Conservation (phyloP, 352 stramenopile genomes). For the Phytophthora fragariaefolia region DNA sequence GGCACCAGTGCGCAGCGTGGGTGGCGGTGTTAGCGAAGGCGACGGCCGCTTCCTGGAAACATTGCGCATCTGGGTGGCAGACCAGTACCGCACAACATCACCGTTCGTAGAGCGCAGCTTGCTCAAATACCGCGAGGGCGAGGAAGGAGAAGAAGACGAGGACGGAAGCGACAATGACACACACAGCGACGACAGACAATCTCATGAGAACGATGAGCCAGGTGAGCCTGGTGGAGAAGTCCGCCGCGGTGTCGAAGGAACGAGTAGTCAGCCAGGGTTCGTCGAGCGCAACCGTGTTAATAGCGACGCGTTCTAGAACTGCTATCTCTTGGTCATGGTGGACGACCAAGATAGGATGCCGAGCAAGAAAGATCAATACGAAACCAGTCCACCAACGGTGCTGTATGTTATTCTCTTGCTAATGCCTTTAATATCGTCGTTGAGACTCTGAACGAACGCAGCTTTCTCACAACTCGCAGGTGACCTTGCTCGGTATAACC, state of each 20-base stretch:
- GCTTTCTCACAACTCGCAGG: too few species aligned
- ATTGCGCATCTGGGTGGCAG: slow-evolving; percentile 85
- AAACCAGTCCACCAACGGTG: too few species aligned
- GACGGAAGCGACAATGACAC: slow-evolving; percentile 28
- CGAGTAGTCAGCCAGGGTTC: slow-evolving; percentile 58
- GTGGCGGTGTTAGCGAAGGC: slow-evolving; percentile 63
- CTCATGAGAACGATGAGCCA: slow-evolving; percentile 21
- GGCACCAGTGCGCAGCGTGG: slow-evolving; percentile 67
- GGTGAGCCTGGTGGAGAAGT: slow-evolving; percentile 11
- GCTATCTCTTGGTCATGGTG: background rate
- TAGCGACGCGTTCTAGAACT: slow-evolving; percentile 62
- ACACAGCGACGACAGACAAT: slow-evolving; percentile 19
- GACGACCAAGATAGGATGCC: background rate
- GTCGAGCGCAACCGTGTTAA: slow-evolving; percentile 57
- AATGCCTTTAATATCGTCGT: too few species aligned
- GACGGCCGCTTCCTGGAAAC: slow-evolving; percentile 81
- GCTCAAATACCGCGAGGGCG: slow-evolving; percentile 81
- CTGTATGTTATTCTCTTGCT: too few species aligned
- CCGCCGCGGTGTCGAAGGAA: slow-evolving; percentile 28
- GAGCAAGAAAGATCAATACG: background rate
- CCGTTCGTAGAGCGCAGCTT: slow-evolving; percentile 86
- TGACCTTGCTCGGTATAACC: too few species aligned
- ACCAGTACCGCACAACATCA: slow-evolving; percentile 87
- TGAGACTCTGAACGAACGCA: too few species aligned
- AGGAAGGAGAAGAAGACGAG: slow-evolving; percentile 54